Percentiles rank a stretch among this genome's conserved stretches.
phyloP scores from a whole-genome alignment of 1,284 basidiomycete genomes.

The Sparassis latifolia region DNA sequence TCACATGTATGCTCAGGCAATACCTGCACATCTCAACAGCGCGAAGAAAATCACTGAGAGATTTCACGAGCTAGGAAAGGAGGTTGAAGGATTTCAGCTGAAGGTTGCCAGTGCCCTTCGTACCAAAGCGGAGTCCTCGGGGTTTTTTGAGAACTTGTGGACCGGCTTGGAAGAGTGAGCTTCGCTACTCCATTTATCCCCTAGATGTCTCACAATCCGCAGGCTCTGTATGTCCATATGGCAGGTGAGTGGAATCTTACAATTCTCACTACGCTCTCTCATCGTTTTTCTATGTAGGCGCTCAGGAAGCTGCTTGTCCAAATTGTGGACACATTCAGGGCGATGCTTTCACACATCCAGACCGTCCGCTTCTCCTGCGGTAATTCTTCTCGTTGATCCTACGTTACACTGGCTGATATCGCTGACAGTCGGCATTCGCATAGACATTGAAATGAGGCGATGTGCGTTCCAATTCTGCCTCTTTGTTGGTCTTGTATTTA shows the following conservation, averaged over 20 bases:
- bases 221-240: slow-evolving; percentile 25
- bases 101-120: slow-evolving; percentile 23
- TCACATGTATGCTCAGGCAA: slow-evolving; percentile 12
- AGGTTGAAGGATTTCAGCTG: slow-evolving; percentile 24
- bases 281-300: not conserved
- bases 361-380: slow-evolving; percentile 23
- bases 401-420: not conserved
- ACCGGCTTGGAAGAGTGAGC: slow-evolving; percentile 22
- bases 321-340: slow-evolving; percentile 20
- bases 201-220: not conserved
- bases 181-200: not conserved
- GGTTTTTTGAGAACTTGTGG: slow-evolving; percentile 21
- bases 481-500: not conserved
- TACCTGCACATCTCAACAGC: slow-evolving; percentile 21
- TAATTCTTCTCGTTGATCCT: slow-evolving; percentile 1
- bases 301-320: slow-evolving; percentile 14
- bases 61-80: slow-evolving; percentile 21
- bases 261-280: not conserved
- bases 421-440: slow-evolving; percentile 1
- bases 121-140: slow-evolving; percentile 19
- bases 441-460: slow-evolving; percentile 5
- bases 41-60: slow-evolving; percentile 16
- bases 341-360: slow-evolving; percentile 20
- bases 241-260: slow-evolving; percentile 15
- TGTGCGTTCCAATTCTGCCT: not conserved